Base-by-base conservation (phyloP, 208 protist species). In the Trypanosoma caninum region DNA sequence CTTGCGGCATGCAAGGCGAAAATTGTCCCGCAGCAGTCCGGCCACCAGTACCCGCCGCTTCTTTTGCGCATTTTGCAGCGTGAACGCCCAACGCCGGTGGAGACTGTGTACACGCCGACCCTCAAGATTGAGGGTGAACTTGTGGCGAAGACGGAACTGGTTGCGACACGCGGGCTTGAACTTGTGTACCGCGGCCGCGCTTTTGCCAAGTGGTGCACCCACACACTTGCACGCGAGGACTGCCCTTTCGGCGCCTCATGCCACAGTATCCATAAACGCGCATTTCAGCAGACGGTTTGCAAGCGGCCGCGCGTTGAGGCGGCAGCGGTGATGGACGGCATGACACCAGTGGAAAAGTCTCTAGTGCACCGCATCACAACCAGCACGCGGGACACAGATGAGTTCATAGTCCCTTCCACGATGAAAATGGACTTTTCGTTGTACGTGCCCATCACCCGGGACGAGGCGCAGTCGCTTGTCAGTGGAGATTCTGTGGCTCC, bases 71-170 rank as follows among this genome's bases (percentile, higher is more conserved):
- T 93, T 50, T 53, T 96, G 5, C 72, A 89, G 52, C 72, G 72
- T 48, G 82, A 90, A 50, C 80, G 78, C 48, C 84, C 86, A 14
- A 56, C 65, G 9, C 84, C 80, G 7, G 69, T 74, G 0, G 76
- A 93, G 74, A 69, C 86, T 11, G 89, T 96, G 30, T 96, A 93
- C 69, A 76, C 63, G 30, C 79, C 82, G n/a, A 84, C 37, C 33
- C 62, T 96, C 13, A 53, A 52, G 1, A 61, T 96, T 6, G 84
- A 93, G 33, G 82, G 84, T 0, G 75, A 83, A 33, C 51, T 67
- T 42, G 78, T 95, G 53, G 47, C 58, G 25, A 96, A 93, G 73
- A 55, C 51, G 18, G 74, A 71, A 2, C 69, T 96, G 13, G 84
- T 79, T 0, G 60, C 72, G 20, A 93, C 89, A 4, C 69, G 80